Base-by-base conservation (phyloP, 257 asterid genomes). In the Gentiana dahurica region DNA sequence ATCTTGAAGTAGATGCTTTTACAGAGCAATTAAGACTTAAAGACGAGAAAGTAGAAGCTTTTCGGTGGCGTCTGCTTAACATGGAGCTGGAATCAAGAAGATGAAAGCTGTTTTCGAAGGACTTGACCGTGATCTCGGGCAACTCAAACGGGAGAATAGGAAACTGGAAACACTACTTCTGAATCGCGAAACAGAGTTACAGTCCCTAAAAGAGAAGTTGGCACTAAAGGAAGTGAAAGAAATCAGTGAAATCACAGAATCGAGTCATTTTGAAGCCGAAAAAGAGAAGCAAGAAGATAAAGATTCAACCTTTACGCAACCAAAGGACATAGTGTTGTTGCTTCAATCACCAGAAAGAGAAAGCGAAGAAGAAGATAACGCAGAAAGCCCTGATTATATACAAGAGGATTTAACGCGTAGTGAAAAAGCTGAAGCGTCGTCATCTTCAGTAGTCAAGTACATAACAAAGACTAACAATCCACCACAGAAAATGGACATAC, bases 31-130 rank as follows among this genome's bases (percentile, higher is more conserved):
- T 91, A 54, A 79, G 94, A 56, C 59, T 75, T 59, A 87, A 81
- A 71, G 95, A 91, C 55, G 94, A 87, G 68, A 83, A 75, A 54
- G 43, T 87, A 52, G 96, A 85, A 76, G 83, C 94, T 43, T 67
- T 71, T 0, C 84, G 82, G 2, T 81, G 98, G 95, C 95, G 86
- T 51, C 57, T 87, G 58, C 36, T 87, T 65, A 87, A 86, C 77
- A 77, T 65, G 94, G 96, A 91, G 49, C 61, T 84, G 4, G 96
- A 87, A 68, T 82, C 94, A 87, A 87, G 77, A 72, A 81, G 72
- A 4, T 85, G 56, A 81, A 80, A 43, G 68, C 92, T 0, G 83
- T 71, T 38, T 36, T 85, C 32, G 92, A 85, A 63, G 79, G 79
- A 58, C 76, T 79, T 7, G 81, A 84, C 37, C 78, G 66, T 12